Percentiles rank a stretch among this genome's conserved stretches.
Evolutionary conservation across 768 basidiomycete species (phyloP).

Genomic region (Tulasnella sp.): DNA sequence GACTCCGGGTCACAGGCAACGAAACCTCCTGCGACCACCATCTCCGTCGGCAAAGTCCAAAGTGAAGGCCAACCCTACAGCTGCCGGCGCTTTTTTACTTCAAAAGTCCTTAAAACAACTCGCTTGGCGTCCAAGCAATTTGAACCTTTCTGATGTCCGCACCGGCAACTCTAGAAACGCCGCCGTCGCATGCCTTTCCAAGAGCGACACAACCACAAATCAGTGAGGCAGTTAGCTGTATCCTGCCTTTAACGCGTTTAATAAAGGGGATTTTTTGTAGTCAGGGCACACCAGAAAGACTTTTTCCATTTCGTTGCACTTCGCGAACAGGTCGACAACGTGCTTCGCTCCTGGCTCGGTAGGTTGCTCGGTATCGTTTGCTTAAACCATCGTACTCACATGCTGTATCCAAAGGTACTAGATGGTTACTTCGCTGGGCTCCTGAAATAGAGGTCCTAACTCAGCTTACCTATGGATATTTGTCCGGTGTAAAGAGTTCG

Average conservation of each 20-base stretch:
- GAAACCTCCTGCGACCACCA: constrained; percentile 7
- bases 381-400: constrained; percentile 22
- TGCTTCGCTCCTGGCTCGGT: constrained; percentile 78
- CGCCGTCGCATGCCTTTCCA: constrained; percentile 53
- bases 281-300: constrained; percentile 82
- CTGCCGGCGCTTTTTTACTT: background rate
- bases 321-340: constrained; percentile 69
- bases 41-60: background rate
- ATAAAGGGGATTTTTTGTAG: constrained; percentile 42
- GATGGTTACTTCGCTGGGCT: constrained; percentile 76
- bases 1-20: constrained; percentile 9
- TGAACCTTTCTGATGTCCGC: background rate
- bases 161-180: background rate
- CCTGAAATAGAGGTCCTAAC: constrained; percentile 69
- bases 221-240: constrained; percentile 48
- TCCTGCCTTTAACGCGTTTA: background rate
- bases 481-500: constrained; percentile 55
- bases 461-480: constrained; percentile 69
- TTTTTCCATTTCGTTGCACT: constrained; percentile 69
- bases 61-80: background rate
- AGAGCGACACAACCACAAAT: constrained; percentile 81
- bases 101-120: background rate
- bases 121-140: background rate
- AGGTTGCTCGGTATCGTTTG: constrained; percentile 31
- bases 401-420: constrained; percentile 55